Evolutionary conservation across 257 asterid genomes (phyloP), one percentile per base, ranked within the genome.

Genomic region (Solanum chmielewskii): DNA sequence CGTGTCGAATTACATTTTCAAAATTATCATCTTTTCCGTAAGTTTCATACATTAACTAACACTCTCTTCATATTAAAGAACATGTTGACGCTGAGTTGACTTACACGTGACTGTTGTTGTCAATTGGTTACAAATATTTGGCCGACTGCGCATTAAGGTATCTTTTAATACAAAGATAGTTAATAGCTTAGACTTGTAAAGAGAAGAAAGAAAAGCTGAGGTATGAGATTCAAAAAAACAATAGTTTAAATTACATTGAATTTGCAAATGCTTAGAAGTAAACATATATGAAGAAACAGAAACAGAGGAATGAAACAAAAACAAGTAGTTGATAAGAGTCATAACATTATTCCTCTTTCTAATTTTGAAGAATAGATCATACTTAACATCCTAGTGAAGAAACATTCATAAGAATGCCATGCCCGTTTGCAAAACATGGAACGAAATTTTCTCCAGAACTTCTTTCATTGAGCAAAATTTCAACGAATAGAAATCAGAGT

Each of bases 341-440:
- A 41, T 14, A 49, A 74, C 15, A 49, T 59, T 59, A 25, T 7
- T 69, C 39, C 12, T 23, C 47, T 89, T 27, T 11, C 49, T 10
- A 4, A 83, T 75, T 69, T 86, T 86, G 87, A 64, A n/a, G 44
- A 60, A 47, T 10, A 84, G 7, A 49, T 89, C 33, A 23, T 74
- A 41, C n/a, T 74, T 56, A 35, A 64, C 25, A 83, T 89, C 60
- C 88, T 83, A 7, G n/a, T 68, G 33, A 89, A 76, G 85, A 49
- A 39, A 83, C 25, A 59, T 85, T 49, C 18, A 71, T 14, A 68
- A 47, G 76, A 75, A 74, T 39, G 64, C 11, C 52, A 86, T 23
- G 78, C 45, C 39, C 1, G 89, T 89, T 10, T 64, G 91, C 83
- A 83, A 70, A 41, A 12, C 84, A n/a, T 83, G 89, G 88, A 60